phyloP scores from a whole-genome alignment of 169 alveolate genomes.

The Babesia ovata region DNA sequence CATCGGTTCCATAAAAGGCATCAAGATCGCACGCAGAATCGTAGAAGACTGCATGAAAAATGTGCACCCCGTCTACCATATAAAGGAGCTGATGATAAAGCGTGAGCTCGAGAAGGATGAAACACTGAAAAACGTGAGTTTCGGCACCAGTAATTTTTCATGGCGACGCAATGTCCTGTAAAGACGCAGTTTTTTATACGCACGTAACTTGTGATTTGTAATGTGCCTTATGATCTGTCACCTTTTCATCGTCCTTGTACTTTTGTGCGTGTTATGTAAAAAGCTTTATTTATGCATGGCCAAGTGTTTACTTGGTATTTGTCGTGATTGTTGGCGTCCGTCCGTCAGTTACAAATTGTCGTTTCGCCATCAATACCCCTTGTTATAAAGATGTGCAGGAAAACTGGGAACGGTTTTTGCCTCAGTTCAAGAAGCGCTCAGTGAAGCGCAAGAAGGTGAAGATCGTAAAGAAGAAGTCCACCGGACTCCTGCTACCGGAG shows the following conservation, averaged over 20 bases:
- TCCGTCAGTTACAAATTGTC: too few species aligned
- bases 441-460: constrained; percentile 85
- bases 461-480: constrained; percentile 84
- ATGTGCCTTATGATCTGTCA: too few species aligned
- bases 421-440: constrained; percentile 95
- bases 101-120: constrained; percentile 96
- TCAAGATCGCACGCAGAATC: constrained; percentile 92
- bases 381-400: constrained; percentile 68
- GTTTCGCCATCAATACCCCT: background rate
- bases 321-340: too few species aligned
- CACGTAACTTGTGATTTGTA: too few species aligned
- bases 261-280: background rate
- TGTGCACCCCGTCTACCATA: constrained; percentile 98
- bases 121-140: constrained; percentile 79
- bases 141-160: background rate
- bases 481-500: constrained; percentile 83
- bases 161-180: too few species aligned
- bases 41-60: constrained; percentile 98
- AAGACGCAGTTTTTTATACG: too few species aligned
- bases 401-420: constrained; percentile 97
- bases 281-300: background rate
- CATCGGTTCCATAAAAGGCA: constrained; percentile 94
- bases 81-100: constrained; percentile 98
- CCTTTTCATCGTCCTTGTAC: too few species aligned
- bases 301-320: background rate